Percentiles rank a stretch among this genome's conserved stretches.
Evolutionary conservation across 495 filamentous ascomycete genomes (phyloP).

Genomic region (Podospora appendiculata): DNA sequence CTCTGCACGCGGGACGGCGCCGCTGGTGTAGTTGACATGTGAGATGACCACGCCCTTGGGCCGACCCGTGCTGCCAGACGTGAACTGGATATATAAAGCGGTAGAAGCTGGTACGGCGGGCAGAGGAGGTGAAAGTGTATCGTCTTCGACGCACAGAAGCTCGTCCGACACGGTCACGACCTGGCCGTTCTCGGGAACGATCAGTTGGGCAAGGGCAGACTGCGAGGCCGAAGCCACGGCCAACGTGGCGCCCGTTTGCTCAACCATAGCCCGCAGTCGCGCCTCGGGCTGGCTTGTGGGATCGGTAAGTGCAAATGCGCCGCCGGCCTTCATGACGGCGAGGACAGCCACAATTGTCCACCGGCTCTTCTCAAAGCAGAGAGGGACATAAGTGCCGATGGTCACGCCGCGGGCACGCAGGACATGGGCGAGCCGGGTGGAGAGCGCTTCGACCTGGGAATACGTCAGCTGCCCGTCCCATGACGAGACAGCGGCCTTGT

Average conservation of each 20-base stretch:
- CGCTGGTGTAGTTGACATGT: conserved; percentile 34
- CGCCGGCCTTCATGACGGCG: conserved; percentile 48
- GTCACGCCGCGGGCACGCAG: conserved; percentile 35
- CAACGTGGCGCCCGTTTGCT: conserved; percentile 38
- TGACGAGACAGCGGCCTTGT: conserved; percentile 25
- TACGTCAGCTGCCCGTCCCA: conserved; percentile 59
- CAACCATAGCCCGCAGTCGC: conserved; percentile 46
- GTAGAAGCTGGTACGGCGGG: conserved; percentile 18
- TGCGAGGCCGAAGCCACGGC: conserved; percentile 46
- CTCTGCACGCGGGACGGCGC: conserved; percentile 30
- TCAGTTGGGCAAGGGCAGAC: conserved; percentile 18
- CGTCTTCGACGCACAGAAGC: background rate
- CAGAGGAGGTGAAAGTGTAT: background rate
- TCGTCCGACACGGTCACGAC: conserved; percentile 12
- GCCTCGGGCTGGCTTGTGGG: conserved; percentile 35
- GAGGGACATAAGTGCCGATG: conserved; percentile 37
- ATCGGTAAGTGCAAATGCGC: conserved; percentile 32
- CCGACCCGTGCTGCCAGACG: conserved; percentile 41
- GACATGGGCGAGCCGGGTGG: conserved; percentile 40
- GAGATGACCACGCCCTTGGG: conserved; percentile 40
- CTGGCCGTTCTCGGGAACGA: conserved; percentile 18
- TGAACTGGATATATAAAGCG: conserved; percentile 37
- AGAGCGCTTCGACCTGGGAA: conserved; percentile 40
- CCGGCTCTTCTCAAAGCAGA: conserved; percentile 50
- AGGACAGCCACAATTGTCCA: conserved; percentile 45